Conservation (phyloP, 2,329 filamentous ascomycete genomes). For the Paracamarosporium sp. region DNA sequence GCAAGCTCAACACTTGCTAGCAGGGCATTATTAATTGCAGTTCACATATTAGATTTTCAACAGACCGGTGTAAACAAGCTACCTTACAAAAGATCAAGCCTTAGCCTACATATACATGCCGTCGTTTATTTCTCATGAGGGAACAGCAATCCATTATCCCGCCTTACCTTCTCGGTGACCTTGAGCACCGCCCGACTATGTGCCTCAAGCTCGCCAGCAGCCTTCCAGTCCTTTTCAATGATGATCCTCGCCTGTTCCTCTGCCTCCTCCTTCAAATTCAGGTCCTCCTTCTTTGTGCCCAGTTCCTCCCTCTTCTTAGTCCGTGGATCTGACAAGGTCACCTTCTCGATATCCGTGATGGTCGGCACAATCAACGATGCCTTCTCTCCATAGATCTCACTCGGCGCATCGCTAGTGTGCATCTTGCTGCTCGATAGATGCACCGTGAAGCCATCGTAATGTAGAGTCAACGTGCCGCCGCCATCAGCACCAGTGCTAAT, state of each 20-base stretch:
- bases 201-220: constrained; percentile 47
- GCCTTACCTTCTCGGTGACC: constrained; percentile 53
- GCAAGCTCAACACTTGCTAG: no score
- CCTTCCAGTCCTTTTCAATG: constrained; percentile 45
- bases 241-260: constrained; percentile 55
- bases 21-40: no score
- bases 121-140: constrained; percentile 27
- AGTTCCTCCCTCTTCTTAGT: constrained; percentile 52
- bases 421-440: constrained; percentile 52
- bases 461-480: constrained; percentile 52
- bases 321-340: constrained; percentile 52
- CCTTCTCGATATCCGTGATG: constrained; percentile 53
- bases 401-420: constrained; percentile 52
- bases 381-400: constrained; percentile 56
- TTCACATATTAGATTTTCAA: no score
- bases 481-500: constrained; percentile 55
- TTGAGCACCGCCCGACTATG: constrained; percentile 51
- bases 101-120: no score
- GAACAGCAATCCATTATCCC: constrained; percentile 54
- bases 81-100: no score
- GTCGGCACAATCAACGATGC: constrained; percentile 53
- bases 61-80: no score
- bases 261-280: constrained; percentile 58
- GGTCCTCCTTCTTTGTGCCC: constrained; percentile 45
- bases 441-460: constrained; percentile 54